Conservation (phyloP, 257 asterid species). For the Leonotis leonurus region DNA sequence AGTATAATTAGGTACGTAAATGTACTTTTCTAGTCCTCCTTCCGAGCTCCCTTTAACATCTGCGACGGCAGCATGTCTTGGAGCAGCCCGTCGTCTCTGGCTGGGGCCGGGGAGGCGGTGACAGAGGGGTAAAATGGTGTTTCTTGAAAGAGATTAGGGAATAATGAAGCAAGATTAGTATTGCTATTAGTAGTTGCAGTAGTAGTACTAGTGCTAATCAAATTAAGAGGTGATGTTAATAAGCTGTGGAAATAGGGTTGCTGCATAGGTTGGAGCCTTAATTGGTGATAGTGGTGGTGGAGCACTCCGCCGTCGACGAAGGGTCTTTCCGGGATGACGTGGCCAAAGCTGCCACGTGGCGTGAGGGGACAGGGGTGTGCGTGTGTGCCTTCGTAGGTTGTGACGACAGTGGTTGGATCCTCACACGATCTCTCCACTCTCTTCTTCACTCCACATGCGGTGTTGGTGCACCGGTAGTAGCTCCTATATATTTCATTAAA, state of each 20-base stretch:
- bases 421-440: slow-evolving; percentile 76
- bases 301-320: no score
- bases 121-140: slow-evolving; percentile 35
- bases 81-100: slow-evolving; percentile 69
- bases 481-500: slow-evolving; percentile 35
- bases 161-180: neutral
- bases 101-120: neutral
- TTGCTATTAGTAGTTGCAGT: neutral
- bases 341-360: slow-evolving; percentile 39
- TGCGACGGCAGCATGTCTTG: slow-evolving; percentile 71
- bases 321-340: slow-evolving; percentile 11
- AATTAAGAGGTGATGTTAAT: no score
- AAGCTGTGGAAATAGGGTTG: slow-evolving; percentile 35
- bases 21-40: slow-evolving; percentile 2
- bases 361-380: slow-evolving; percentile 53
- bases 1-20: no score
- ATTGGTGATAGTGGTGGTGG: slow-evolving; percentile 7
- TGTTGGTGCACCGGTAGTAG: slow-evolving; percentile 85
- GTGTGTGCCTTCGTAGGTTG: slow-evolving; percentile 90
- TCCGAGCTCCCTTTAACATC: slow-evolving; percentile 39
- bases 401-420: slow-evolving; percentile 72
- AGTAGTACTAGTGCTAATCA: no score
- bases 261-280: slow-evolving; percentile 10
- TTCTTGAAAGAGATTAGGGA: slow-evolving; percentile 25
- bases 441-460: slow-evolving; percentile 85